These are phyloP conservation scores for Fusarium subglutinans DNA, from an alignment of 2,329 filamentous ascomycete genomes.

Conservation along the genomic window DNA sequence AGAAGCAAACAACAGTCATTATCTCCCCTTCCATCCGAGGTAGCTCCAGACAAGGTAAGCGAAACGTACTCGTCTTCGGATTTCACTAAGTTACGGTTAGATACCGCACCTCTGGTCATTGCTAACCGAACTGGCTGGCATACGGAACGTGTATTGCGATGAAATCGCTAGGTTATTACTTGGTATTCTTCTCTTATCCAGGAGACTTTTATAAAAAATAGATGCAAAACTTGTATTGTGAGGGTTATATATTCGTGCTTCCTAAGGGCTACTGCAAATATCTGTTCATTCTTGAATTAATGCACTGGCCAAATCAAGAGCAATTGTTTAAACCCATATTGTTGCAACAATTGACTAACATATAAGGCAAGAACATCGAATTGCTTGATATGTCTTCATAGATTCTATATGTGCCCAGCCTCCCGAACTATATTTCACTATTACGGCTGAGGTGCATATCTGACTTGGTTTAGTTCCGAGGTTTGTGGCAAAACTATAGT, in stretches of 20 bases:
- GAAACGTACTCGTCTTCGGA: neutral
- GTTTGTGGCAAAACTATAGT: neutral
- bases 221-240: neutral
- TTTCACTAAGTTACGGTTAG: neutral
- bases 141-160: neutral
- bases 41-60: neutral
- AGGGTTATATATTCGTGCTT: neutral
- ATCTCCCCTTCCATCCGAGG: neutral
- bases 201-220: neutral
- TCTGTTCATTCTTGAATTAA: neutral
- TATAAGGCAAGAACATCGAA: accelerated
- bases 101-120: neutral
- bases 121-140: neutral
- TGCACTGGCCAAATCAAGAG: neutral
- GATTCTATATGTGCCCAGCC: neutral
- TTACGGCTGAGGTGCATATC: neutral
- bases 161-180: neutral
- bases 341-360: accelerated
- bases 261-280: neutral
- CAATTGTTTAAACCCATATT: accelerated
- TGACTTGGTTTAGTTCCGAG: neutral
- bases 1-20: neutral
- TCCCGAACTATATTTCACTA: no score
- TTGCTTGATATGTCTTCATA: neutral
- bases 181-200: neutral